phyloP scores from a whole-genome alignment of 1,139 yeast genomes.

The Suhomyces taliae region DNA sequence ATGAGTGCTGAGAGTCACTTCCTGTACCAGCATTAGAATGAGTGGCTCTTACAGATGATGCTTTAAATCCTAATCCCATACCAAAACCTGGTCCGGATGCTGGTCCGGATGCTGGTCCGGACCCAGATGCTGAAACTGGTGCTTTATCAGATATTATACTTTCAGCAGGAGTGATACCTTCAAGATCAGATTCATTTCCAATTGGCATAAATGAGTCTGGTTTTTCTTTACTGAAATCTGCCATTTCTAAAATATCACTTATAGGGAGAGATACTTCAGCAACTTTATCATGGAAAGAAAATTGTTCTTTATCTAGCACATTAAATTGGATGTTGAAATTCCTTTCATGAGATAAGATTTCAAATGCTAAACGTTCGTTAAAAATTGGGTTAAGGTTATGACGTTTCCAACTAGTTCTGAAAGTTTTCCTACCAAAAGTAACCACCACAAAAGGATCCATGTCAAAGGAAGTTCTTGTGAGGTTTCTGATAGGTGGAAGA shows the following conservation, averaged over 20 bases:
- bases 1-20: slow-evolving; percentile 12
- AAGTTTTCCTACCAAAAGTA: slow-evolving; percentile 86
- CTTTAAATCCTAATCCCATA: neutral
- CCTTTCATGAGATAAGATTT: slow-evolving; percentile 65
- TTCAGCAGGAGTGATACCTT: neutral
- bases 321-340: slow-evolving; percentile 67
- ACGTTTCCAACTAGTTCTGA: slow-evolving; percentile 80
- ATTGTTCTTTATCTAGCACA: slow-evolving; percentile 79
- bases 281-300: slow-evolving; percentile 80
- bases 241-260: slow-evolving; percentile 40
- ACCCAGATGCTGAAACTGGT: no score
- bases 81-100: no score
- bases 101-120: no score
- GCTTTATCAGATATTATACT: neutral
- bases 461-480: slow-evolving; percentile 74
- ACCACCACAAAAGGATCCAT: slow-evolving; percentile 97
- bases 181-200: slow-evolving; percentile 1
- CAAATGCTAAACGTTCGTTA: slow-evolving; percentile 79
- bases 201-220: slow-evolving; percentile 7
- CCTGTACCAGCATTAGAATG: neutral
- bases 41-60: neutral
- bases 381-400: slow-evolving; percentile 83
- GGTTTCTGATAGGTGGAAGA: slow-evolving; percentile 63
- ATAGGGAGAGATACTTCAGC: slow-evolving; percentile 62
- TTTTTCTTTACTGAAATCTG: neutral